A percentile compares a stretch with the other conserved stretches of the same genome.
These are phyloP conservation scores for Ophiostoma novo-ulmi DNA, from an alignment of 2,329 filamentous ascomycete genomes.

Conservation along the genomic window DNA sequence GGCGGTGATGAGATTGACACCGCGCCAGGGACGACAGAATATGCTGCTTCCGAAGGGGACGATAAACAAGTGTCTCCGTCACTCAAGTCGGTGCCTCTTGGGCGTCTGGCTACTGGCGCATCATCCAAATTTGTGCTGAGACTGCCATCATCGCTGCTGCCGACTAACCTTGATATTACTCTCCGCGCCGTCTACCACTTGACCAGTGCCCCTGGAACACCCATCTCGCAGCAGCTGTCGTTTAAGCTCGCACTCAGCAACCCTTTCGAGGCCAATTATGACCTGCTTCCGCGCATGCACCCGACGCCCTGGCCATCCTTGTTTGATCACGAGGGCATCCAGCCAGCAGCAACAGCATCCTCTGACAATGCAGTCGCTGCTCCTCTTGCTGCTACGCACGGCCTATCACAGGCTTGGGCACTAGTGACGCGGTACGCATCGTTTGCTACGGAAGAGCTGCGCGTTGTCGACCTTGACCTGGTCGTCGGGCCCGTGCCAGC, in stretches of 20 bases:
- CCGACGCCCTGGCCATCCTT: conserved; percentile 78
- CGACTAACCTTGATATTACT: conserved; percentile 60
- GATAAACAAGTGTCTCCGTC: conserved; percentile 29
- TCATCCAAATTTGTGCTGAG: conserved; percentile 43
- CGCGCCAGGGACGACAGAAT: conserved; percentile 19
- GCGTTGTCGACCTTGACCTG: conserved; percentile 55
- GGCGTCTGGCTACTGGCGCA: conserved; percentile 44
- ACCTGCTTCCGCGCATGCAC: conserved; percentile 75
- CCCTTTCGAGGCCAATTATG: conserved; percentile 89
- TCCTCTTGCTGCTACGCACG: conserved; percentile 38
- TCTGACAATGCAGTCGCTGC: not conserved
- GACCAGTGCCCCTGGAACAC: conserved; percentile 71
- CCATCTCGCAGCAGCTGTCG: conserved; percentile 67
- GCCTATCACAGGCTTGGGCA: conserved; percentile 76
- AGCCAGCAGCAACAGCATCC: not conserved
- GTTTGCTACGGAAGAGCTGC: conserved; percentile 67
- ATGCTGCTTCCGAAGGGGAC: not conserved
- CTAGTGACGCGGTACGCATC: conserved; percentile 69
- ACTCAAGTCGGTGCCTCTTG: conserved; percentile 41
- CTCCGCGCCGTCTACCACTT: conserved; percentile 74
- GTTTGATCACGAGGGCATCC: conserved; percentile 58
- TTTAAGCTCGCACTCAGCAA: conserved; percentile 68
- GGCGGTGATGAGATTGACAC: conserved; percentile 29
- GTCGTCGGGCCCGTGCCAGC: conserved; percentile 50
- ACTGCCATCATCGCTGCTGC: conserved; percentile 48